Evolutionary conservation across 2,329 filamentous ascomycete species (phyloP), one percentile per base, ranked within the genome.

Genomic region (Chrysosphaeria jannelii): DNA sequence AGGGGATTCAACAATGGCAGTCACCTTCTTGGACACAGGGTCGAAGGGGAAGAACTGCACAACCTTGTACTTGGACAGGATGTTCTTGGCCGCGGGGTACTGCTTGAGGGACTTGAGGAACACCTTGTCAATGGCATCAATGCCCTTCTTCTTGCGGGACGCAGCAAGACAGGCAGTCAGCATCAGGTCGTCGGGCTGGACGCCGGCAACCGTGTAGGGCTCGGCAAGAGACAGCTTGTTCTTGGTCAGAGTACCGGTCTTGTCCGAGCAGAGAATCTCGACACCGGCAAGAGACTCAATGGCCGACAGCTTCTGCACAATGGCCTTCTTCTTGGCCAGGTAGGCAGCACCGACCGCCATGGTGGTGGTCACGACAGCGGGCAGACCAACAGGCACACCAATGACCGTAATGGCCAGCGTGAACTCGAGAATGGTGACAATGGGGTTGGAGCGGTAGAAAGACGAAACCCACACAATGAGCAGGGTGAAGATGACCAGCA

Each of bases 321-420:
- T 88, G 25, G 76, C 78, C 52, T 79, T 65, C 57, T 81, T 79
- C 57, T 78, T 79, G 38, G 76, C 76, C 28, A 89, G 62, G 46
- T 85, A 85, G 31, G 75, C 71, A 33, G 76, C 76, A 51, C 76
- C 76, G 43, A 89, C 76, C 42, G 76, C 76, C 75, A 89, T 85
- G 41, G 76, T 89, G 36, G 76, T 89, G 37, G 78, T 89, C 29
- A 88, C 75, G 50, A 89, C 76, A 35, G 74, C 76, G 29, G 76
- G 76, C 33, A 89, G 72, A 66, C 76, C 76, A 47, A 89, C 76
- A 25, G 76, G 76, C 13, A 89, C 76, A 58, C 76, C 76, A 30
- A 88, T 72, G 33, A 89, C 81, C 36, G 74, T 85, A 36, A 89
- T 79, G 33, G 71, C 75, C 21, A 89, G 57, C 26, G 76, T 85